Base-by-base conservation (phyloP, 140 eudicot genomes). In the Cichorium intybus region DNA sequence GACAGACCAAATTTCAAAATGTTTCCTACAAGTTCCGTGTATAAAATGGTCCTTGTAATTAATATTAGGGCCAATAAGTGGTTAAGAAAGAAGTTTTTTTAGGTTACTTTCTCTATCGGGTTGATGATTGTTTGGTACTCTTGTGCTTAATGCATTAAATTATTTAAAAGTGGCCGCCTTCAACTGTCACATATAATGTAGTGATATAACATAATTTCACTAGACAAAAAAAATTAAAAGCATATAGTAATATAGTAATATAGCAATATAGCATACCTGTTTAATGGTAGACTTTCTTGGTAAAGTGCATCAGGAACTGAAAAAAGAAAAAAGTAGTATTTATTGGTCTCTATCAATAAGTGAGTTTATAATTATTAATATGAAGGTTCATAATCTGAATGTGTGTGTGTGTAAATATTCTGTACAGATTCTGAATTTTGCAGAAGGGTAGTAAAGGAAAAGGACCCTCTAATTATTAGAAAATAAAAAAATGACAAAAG, bases 21-120 rank as follows among this genome's bases (percentile, higher is more conserved):
- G 35, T 43, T 45, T 43, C 68, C 41, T 8, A 33, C 37, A 53
- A 67, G 63, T 68, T 68, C 5, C 65, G 47, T 57, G 63, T 31
- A 58, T 58, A 14, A 10, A 16, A 62, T 64, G 65, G 71, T 41
- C 60, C 64, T n/a, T 1, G 12, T 62, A 51, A 72, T 72, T 26
- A 74, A 74, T 24, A 24, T 57, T 12, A 56, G 18, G 69, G 37
- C 74, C 74, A 74, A 74, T 49, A 57, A 66, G 74, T 74, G 79
- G 79, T 60, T 66, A n/a, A 35, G 20, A 66, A 64, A 35, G 51
- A 74, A 37, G 68, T 56, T 61, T 24, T 66, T 56, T 74, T 74
- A 74, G 74, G 74, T 74, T 58, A 49, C 63, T 74, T 74, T 48
- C 74, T 43, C 79, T 37, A 57, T 74, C 23, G 56, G 68, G 68